These are phyloP conservation scores for Phylloporus sp. DNA, from an alignment of 768 basidiomycete species.

Conservation along the genomic window DNA sequence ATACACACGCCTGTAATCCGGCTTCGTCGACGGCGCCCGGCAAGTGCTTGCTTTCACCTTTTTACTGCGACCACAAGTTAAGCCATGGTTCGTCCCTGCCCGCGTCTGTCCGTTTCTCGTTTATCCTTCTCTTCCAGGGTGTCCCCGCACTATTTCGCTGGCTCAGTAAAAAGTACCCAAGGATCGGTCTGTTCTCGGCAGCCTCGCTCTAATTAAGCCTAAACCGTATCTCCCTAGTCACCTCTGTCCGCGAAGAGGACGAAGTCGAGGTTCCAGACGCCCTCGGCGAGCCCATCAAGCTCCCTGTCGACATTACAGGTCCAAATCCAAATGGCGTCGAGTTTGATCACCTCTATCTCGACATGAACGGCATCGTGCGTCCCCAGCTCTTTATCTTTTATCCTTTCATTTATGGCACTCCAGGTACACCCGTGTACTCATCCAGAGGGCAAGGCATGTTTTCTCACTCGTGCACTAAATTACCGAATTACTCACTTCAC, in stretches of 20 bases:
- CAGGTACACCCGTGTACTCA: slow-evolving; percentile 99
- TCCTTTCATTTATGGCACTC: background rate
- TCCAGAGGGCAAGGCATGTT: slow-evolving; percentile 84
- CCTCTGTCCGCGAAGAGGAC: slow-evolving; percentile 81
- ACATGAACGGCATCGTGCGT: slow-evolving; percentile 98
- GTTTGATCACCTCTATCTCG: slow-evolving; percentile 94
- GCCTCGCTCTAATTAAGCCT: background rate
- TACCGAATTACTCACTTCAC: background rate
- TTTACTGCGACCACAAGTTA: too few relatives aligned
- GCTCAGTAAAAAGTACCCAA: slow-evolving; percentile 98
- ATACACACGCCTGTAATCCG: background rate
- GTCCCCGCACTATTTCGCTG: slow-evolving; percentile 97
- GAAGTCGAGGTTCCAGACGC: slow-evolving; percentile 62
- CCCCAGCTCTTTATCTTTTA: background rate
- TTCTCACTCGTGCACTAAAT: background rate
- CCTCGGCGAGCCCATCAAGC: slow-evolving; percentile 58
- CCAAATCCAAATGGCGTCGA: slow-evolving; percentile 95
- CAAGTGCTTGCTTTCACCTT: background rate
- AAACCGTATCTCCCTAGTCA: slow-evolving; percentile 39
- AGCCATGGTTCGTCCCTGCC: slow-evolving; percentile 19
- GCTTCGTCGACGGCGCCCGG: slow-evolving; percentile 1
- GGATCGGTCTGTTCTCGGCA: slow-evolving; percentile 65
- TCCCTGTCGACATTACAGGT: slow-evolving; percentile 72
- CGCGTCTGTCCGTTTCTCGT: background rate
- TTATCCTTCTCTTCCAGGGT: slow-evolving; percentile 53